phyloP scores from a whole-genome alignment of 495 filamentous ascomycete species.

The Elaphomyces granulatus region DNA sequence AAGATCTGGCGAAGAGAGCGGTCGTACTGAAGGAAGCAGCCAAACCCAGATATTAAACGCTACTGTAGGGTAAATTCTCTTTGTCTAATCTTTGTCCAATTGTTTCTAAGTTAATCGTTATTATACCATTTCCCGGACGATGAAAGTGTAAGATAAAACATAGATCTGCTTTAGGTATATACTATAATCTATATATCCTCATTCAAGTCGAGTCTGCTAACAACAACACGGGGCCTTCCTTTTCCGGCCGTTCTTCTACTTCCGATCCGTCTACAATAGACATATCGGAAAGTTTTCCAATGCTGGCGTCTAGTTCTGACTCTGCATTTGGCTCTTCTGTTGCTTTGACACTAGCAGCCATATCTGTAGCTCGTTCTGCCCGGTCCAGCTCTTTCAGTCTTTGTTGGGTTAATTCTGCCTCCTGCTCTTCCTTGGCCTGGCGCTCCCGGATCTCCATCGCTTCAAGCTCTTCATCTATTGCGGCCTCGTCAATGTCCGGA shows the following conservation, averaged over 20 bases:
- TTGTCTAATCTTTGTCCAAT: no score
- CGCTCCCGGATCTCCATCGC: constrained; percentile 55
- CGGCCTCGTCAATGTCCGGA: constrained; percentile 57
- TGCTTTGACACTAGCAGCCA: constrained; percentile 17
- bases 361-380: constrained; percentile 22
- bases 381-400: constrained; percentile 33
- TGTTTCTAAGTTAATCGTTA: no score
- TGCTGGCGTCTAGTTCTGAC: constrained; percentile 24
- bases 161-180: no score
- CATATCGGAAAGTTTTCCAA: constrained; percentile 28
- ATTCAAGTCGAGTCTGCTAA: no score
- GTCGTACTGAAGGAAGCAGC: no score
- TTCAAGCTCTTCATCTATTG: constrained; percentile 81
- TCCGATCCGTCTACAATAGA: constrained; percentile 29
- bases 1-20: no score
- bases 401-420: constrained; percentile 29
- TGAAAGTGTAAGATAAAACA: no score
- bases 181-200: no score
- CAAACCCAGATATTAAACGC: no score
- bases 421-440: constrained; percentile 38
- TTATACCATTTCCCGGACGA: no score
- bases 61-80: no score
- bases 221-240: constrained; percentile 1
- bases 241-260: constrained; percentile 9
- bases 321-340: constrained; percentile 10